Base-by-base conservation (phyloP, 345 rosid genomes). In the Brassica nigra region DNA sequence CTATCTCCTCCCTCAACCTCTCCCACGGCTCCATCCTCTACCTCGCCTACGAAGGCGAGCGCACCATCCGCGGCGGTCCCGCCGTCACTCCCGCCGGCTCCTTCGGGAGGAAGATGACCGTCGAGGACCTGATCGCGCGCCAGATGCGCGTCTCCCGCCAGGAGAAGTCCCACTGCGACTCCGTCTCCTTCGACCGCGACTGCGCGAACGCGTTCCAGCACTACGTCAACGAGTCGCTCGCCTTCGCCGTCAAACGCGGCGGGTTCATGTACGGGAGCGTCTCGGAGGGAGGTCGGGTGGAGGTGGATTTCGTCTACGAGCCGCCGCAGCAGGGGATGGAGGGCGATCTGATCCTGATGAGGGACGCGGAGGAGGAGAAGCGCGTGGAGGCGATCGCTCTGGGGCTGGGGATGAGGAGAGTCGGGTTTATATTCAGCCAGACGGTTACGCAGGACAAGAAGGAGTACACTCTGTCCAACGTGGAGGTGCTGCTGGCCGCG, bases 101-200 rank as follows among this genome's bases (percentile, higher is more conserved):
- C 0, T 95, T 95, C 66, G 98, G 99, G 18, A 88, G 91, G 67
- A 95, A 93, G 89, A 95, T 95, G 99, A 95, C 99, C 4, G 90
- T 95, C 77, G 99, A 91, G 37, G 99, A 95, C 65, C 83, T 95
- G 5, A 93, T 95, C 76, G 97, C 99, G 23, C 89, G 84, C 36
- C 99, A 95, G 89, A 93, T 92, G 88, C 86, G 97, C 29, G 88
- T 95, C 68, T 54, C 86, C 20, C 89, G 99, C 15, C 99, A 95
- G 81, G 99, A 93, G 76, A 84, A 79, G 37, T 89, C 97, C 3
- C 99, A 87, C 73, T 93, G 97, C 82, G 95, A 89, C 28, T 84
- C 96, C 0, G 93, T 91, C 8, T 95, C 99, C 6, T 90, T 95
- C 36, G 98, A 95, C 68, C 97, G 95, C 28, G 93, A 88, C 62